phyloP scores from a whole-genome alignment of 352 stramenopile species.

The Phytopythium chamaehyphon region DNA sequence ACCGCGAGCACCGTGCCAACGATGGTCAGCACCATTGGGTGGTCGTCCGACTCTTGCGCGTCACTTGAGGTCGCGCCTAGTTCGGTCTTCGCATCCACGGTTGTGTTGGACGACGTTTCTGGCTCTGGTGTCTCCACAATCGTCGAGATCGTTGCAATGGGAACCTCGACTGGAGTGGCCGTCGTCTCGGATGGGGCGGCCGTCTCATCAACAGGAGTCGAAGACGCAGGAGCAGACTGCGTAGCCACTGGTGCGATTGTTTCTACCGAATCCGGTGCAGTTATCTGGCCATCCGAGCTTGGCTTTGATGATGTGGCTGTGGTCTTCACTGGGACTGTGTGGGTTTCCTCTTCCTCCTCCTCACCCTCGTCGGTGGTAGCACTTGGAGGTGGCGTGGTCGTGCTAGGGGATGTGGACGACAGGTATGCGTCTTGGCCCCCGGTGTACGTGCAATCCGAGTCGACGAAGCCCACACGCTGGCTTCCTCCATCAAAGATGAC shows the following conservation, averaged over 20 bases:
- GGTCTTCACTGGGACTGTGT: slow-evolving; percentile 5
- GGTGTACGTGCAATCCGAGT: slow-evolving; percentile 51
- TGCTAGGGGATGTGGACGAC: slow-evolving; percentile 3
- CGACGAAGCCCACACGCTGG: slow-evolving; percentile 74
- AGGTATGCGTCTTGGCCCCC: slow-evolving; percentile 6
- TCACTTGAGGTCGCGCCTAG: background rate
- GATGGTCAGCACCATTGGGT: slow-evolving; percentile 71
- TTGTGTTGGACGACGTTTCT: slow-evolving; percentile 2
- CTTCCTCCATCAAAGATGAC: slow-evolving; percentile 76
- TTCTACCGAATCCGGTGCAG: no score
- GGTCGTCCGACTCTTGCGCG: slow-evolving; percentile 18
- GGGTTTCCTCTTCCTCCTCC: slow-evolving; percentile 10
- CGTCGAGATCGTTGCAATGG: slow-evolving; percentile 8
- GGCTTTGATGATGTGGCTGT: slow-evolving; percentile 2
- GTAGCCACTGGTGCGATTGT: no score
- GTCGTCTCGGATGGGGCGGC: slow-evolving; percentile 7
- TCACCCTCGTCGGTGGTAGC: slow-evolving; percentile 6
- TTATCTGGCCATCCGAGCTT: no score
- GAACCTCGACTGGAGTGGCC: slow-evolving; percentile 5
- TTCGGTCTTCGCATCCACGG: background rate
- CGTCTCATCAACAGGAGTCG: slow-evolving; percentile 3
- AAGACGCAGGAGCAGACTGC: background rate
- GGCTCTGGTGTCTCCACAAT: slow-evolving; percentile 7
- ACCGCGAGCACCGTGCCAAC: slow-evolving; percentile 67
- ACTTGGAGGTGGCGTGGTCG: slow-evolving; percentile 6